These are phyloP conservation scores for Nevesoporus exiguus DNA, from an alignment of 768 basidiomycete genomes.

Conservation along the genomic window DNA sequence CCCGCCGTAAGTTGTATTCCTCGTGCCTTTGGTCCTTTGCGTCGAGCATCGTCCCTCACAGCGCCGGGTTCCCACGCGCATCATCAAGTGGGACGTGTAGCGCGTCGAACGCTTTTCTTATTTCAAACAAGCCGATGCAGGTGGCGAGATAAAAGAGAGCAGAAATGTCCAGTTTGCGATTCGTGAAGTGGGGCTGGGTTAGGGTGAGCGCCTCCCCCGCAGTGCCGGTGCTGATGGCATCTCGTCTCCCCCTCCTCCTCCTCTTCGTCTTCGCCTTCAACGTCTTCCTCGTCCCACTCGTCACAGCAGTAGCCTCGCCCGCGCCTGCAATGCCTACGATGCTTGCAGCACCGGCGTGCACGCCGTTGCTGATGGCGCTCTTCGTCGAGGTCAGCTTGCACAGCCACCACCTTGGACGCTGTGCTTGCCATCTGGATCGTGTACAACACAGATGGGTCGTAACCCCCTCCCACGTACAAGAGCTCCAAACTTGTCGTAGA, in stretches of 20 bases:
- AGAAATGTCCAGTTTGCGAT: constrained; percentile 61
- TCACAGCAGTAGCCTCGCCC: not conserved
- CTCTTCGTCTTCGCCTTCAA: not conserved
- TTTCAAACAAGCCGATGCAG: constrained; percentile 66
- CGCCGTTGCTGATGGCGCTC: constrained; percentile 1
- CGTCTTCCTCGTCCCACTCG: not conserved
- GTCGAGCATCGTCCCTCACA: constrained; percentile 45
- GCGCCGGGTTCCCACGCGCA: constrained; percentile 48
- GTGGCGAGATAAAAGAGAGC: constrained; percentile 78
- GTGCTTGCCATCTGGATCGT: constrained; percentile 71
- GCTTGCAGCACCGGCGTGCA: not conserved
- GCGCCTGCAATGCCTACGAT: not conserved
- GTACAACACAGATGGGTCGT: constrained; percentile 73
- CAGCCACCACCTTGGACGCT: constrained; percentile 68
- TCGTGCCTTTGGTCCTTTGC: too few species aligned
- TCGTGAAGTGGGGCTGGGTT: constrained; percentile 36
- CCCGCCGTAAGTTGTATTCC: too few species aligned
- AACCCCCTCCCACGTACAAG: constrained; percentile 82
- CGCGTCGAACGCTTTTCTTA: constrained; percentile 88
- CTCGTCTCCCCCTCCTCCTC: not conserved
- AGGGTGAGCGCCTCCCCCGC: not conserved
- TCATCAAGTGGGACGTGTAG: constrained; percentile 59
- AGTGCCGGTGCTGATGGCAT: not conserved
- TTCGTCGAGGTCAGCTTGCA: constrained; percentile 35
- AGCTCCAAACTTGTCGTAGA: constrained; percentile 77